Percentiles rank a stretch among this genome's conserved stretches.
Conservation (phyloP, 371 early-diverging fungal genomes). For the Gilbertella persicaria region DNA sequence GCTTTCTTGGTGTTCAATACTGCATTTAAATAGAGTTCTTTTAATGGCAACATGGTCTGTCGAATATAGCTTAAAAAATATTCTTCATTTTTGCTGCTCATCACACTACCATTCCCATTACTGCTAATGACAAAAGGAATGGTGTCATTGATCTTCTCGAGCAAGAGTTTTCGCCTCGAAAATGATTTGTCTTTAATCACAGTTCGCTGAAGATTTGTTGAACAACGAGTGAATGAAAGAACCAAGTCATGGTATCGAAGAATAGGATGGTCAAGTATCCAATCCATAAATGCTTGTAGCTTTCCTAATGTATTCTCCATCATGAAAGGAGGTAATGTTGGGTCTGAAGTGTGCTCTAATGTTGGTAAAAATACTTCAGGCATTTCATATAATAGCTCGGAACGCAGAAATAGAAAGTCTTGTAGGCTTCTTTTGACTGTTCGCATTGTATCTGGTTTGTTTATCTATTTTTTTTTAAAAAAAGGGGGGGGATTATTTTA, state of each 20-base stretch:
- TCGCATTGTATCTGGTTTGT: conserved; percentile 30
- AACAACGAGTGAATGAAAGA: conserved; percentile 48
- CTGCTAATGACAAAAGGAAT: conserved; percentile 6
- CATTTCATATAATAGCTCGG: conserved; percentile 42
- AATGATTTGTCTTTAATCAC: conserved; percentile 32
- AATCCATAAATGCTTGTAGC: conserved; percentile 51
- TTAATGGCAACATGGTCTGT: conserved; percentile 26
- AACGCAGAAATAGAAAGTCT: conserved; percentile 49
- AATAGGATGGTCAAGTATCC: conserved; percentile 46
- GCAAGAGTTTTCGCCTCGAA: conserved; percentile 31
- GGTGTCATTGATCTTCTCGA: conserved; percentile 34
- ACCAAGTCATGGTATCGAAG: conserved; percentile 50
- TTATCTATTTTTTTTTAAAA: conserved; percentile 19
- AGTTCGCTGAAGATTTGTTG: conserved; percentile 21
- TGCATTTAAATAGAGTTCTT: conserved; percentile 12
- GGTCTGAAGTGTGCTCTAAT: conserved; percentile 39
- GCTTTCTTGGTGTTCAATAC: background rate
- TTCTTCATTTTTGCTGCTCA: conserved; percentile 26
- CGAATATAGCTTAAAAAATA: conserved; percentile 42
- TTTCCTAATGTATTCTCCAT: conserved; percentile 31
- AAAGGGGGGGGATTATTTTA: too few relatives aligned
- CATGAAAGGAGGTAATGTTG: conserved; percentile 44
- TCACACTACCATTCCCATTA: background rate
- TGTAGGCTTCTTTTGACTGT: conserved; percentile 43
- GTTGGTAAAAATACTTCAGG: conserved; percentile 59